Evolutionary conservation across 768 basidiomycete genomes (phyloP).

Genomic region (Gymnopilus junonius): DNA sequence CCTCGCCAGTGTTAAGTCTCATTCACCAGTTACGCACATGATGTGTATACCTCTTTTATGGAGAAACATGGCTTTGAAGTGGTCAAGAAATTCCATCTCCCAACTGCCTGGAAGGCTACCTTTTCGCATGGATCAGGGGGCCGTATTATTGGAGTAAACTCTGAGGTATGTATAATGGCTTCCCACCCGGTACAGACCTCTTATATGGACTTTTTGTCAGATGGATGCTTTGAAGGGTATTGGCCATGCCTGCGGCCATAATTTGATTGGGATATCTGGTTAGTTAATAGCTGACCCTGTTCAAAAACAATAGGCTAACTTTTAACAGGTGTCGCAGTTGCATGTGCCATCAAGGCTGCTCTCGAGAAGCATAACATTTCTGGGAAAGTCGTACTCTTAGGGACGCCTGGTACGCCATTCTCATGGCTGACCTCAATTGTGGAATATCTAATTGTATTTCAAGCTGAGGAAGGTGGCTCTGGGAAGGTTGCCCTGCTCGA

Average conservation of each 20-base stretch:
- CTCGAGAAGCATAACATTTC: conserved; percentile 64
- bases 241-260: conserved; percentile 83
- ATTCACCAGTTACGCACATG: conserved; percentile 64
- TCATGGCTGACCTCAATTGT: background rate
- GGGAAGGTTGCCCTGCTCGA: conserved; percentile 77
- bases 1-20: background rate
- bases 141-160: conserved; percentile 76
- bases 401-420: conserved; percentile 68
- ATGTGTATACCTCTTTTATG: conserved; percentile 71
- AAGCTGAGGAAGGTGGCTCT: conserved; percentile 80
- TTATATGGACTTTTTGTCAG: conserved; percentile 27
- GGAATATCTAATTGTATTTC: background rate
- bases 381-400: conserved; percentile 73
- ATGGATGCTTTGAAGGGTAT: conserved; percentile 68
- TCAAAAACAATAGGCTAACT: background rate
- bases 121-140: conserved; percentile 70
- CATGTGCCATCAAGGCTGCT: conserved; percentile 67
- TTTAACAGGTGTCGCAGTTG: conserved; percentile 65
- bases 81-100: conserved; percentile 59
- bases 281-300: background rate
- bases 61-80: conserved; percentile 67
- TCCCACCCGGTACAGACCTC: background rate
- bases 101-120: conserved; percentile 78
- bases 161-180: conserved; percentile 51
- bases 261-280: conserved; percentile 76